A percentile compares a stretch with the other conserved stretches of the same genome.
Conservation (phyloP, 192 early-diverging fungal genomes). For the Coemansia sp. region DNA sequence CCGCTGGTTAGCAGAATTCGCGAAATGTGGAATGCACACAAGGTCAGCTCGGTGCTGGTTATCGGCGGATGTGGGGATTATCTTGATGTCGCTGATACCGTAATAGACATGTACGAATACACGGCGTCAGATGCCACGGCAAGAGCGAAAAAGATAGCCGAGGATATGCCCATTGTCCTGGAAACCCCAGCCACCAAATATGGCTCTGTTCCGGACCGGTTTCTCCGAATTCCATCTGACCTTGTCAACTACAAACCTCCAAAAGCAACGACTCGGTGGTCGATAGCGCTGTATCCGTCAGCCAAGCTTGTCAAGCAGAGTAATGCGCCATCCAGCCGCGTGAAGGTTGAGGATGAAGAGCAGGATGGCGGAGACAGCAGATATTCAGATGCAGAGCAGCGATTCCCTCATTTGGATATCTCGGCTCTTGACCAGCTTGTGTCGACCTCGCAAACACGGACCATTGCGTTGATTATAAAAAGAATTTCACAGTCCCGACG, state of each 20-base stretch:
- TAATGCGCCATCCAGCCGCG: not conserved
- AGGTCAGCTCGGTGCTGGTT: constrained; percentile 53
- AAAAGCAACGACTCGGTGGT: constrained; percentile 17
- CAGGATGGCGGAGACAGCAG: not conserved
- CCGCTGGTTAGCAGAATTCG: constrained; percentile 56
- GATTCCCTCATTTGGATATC: constrained; percentile 40
- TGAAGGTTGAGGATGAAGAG: not conserved
- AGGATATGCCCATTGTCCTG: constrained; percentile 27
- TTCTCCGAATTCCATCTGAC: constrained; percentile 15
- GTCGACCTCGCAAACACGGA: constrained; percentile 54
- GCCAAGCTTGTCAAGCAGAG: not conserved
- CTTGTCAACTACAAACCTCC: constrained; percentile 34
- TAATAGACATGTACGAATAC: constrained; percentile 56
- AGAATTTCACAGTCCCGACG: constrained; percentile 2
- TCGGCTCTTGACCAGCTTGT: constrained; percentile 58
- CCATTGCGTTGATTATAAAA: constrained; percentile 47
- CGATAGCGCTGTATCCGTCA: constrained; percentile 38
- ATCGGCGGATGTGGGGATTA: constrained; percentile 62
- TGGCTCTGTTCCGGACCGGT: constrained; percentile 17
- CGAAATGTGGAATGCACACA: constrained; percentile 39
- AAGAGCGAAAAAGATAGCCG: constrained; percentile 35
- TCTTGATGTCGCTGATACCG: constrained; percentile 57
- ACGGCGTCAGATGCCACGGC: constrained; percentile 40
- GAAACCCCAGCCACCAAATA: constrained; percentile 15
- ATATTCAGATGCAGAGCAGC: not conserved